Evolutionary conservation across 1,139 yeast species (phyloP), one percentile per base, ranked within the genome.

Genomic region (Sugiyamaella pinicola): DNA sequence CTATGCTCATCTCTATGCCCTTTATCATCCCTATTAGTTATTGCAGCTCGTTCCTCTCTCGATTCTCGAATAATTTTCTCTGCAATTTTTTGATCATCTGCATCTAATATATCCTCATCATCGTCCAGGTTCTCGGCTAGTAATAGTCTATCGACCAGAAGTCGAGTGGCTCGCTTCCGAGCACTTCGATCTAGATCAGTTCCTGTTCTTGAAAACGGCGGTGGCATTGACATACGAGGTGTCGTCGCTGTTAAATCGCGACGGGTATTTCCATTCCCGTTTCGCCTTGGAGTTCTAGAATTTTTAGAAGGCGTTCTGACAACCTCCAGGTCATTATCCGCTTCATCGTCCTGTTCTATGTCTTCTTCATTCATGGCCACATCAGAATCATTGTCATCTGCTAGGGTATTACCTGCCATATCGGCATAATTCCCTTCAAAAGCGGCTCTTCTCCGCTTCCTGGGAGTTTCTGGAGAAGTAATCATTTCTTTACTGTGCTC

Each of bases 111-210:
- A 38, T 82, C 85, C 44, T 75, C 74, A 13, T 70, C 74, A 13
- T 70, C 74, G 18, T 67, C 73, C 7, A 66, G 64, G 15, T 66
- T 72, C 9, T 69, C 70, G 7, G 66, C 71, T 73, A 80, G 17
- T 69, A 74, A 65, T 38, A 69, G 63, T 38, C 65, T 66, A 3
- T 70, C 65, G 54, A 74, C 73, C 2, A 70, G 63, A 1, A 70
- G 65, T 39, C 66, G 61, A 28, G 71, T 65, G 0, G 87, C 83
- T 57, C 79, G 66, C 57, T 76, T 76, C 21, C 80, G 67, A 0
- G 87, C 87, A 4, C 82, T 74, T 46, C 64, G 65, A 56, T 82
- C 80, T 50, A 79, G 60, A 21, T 78, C 82, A 0, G 52, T 56
- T n/a, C 50, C 39, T 21, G 49, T 51, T 18, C 58, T 37, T 10